These are phyloP conservation scores for Gracilariopsis chorda DNA, from an alignment of 23 red algal genomes.

Conservation along the genomic window DNA sequence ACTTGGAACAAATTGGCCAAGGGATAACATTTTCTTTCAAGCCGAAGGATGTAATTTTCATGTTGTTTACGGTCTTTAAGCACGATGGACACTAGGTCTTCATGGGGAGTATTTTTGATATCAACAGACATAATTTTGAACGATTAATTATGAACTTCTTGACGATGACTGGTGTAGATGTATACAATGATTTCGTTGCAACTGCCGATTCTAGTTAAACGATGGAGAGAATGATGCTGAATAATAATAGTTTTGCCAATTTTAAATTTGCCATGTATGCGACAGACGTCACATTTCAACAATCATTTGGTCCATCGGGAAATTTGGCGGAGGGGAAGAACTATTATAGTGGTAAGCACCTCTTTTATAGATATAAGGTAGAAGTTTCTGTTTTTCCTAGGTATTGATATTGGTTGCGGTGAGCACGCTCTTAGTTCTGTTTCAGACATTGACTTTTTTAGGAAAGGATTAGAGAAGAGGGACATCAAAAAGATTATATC, in stretches of 20 bases:
- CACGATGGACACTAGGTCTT: background rate
- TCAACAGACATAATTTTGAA: background rate
- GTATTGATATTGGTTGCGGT: background rate
- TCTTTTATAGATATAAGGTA: background rate
- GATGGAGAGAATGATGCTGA: background rate
- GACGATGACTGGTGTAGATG: background rate
- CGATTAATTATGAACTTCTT: background rate
- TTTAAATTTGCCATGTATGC: background rate
- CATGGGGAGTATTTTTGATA: background rate
- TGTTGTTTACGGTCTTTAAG: background rate
- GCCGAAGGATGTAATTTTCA: background rate
- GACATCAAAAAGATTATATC: background rate
- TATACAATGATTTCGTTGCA: background rate
- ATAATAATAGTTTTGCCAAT: background rate
- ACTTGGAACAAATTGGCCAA: background rate
- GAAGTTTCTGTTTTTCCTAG: background rate
- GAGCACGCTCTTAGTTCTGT: background rate
- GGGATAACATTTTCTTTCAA: background rate
- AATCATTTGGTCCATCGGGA: background rate
- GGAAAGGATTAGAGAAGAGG: background rate
- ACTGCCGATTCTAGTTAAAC: background rate
- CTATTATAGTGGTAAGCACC: background rate
- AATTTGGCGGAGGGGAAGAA: background rate
- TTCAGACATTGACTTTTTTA: background rate
- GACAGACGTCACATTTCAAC: slow-evolving; percentile 4